A percentile compares a stretch with the other conserved stretches of the same genome.
phyloP scores from a whole-genome alignment of 192 early-diverging fungal species.

The Coemansia furcata region DNA sequence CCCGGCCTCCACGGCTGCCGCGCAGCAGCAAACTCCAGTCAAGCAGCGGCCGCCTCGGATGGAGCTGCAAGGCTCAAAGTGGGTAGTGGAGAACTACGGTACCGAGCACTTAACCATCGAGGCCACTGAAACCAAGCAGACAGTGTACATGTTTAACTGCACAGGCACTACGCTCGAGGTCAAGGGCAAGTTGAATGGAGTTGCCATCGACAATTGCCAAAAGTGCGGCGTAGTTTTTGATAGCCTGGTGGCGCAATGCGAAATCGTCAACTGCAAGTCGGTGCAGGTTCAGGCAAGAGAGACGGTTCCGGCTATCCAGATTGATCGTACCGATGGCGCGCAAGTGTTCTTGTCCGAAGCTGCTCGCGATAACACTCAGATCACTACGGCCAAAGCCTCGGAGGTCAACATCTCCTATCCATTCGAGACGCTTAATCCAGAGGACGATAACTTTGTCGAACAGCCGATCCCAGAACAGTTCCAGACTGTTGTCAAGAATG shows the following conservation, averaged over 20 bases:
- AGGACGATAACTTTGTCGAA: constrained; percentile 79
- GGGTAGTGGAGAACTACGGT: constrained; percentile 88
- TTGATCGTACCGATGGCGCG: constrained; percentile 93
- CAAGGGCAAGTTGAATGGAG: constrained; percentile 88
- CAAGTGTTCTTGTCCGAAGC: constrained; percentile 85
- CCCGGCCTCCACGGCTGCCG: neutral
- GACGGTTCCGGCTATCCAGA: constrained; percentile 74
- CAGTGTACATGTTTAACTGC: constrained; percentile 94
- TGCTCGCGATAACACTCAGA: constrained; percentile 69
- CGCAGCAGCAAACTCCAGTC: constrained; percentile 4
- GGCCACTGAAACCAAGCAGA: constrained; percentile 77
- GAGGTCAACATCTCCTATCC: constrained; percentile 87
- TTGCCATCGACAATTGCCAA: constrained; percentile 84
- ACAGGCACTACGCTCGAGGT: constrained; percentile 85
- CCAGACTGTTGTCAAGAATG: constrained; percentile 79
- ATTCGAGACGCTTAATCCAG: constrained; percentile 31
- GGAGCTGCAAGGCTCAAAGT: constrained; percentile 86
- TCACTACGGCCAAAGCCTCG: constrained; percentile 91
- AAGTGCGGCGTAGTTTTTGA: constrained; percentile 86
- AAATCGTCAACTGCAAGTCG: constrained; percentile 89
- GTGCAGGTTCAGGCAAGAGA: constrained; percentile 84
- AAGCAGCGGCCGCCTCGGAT: constrained; percentile 63
- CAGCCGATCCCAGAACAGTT: constrained; percentile 90
- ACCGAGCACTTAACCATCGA: constrained; percentile 74
- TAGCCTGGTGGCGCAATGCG: constrained; percentile 78